Evolutionary conservation across 805 yeast species (phyloP), one percentile per base, ranked within the genome.

Genomic region (Metschnikowia noctiluminum): DNA sequence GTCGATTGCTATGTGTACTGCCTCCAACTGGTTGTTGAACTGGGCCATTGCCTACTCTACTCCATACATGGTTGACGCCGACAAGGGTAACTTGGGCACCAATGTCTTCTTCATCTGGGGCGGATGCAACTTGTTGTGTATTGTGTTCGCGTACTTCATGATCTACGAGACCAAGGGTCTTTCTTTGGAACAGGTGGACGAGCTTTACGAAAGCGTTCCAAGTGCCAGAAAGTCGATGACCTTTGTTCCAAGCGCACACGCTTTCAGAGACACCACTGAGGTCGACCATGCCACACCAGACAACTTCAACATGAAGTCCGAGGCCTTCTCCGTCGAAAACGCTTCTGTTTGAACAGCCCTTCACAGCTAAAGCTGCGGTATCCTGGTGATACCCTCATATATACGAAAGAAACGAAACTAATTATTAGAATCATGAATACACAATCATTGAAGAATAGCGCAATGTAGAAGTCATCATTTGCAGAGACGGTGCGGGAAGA

Each of bases 71-170:
- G 75, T 70, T 41, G 69, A 69, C 51, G 38, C 62, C 26, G 74
- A 71, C 58, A 57, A 60, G 60, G 75, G 73, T 49, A 58, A 68
- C 61, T 63, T 70, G 58, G 72, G 73, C 14, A 52, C 70, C 48
- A 70, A 70, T 53, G 75, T 70, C 45, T 70, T 70, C 59, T 70
- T 69, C 60, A 63, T 70, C 56, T 70, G 75, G 75, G 74, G 74
- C 56, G 72, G 73, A 3, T 70, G 62, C 50, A 69, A 70, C 62
- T 60, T 62, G 44, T 44, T 65, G 41, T 68, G 74, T 55, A 59
- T 57, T 35, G 11, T 66, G 35, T 70, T 67, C 49, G 69, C 68
- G 45, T 70, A 58, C 61, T 49, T 51, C 53, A 53, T 62, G 51
- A 65, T 70, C 53, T 69, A 66, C 58, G 76, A 70, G 61, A 68